Conservation (phyloP, 352 stramenopile species). For the Thalassiosira delicatula region DNA sequence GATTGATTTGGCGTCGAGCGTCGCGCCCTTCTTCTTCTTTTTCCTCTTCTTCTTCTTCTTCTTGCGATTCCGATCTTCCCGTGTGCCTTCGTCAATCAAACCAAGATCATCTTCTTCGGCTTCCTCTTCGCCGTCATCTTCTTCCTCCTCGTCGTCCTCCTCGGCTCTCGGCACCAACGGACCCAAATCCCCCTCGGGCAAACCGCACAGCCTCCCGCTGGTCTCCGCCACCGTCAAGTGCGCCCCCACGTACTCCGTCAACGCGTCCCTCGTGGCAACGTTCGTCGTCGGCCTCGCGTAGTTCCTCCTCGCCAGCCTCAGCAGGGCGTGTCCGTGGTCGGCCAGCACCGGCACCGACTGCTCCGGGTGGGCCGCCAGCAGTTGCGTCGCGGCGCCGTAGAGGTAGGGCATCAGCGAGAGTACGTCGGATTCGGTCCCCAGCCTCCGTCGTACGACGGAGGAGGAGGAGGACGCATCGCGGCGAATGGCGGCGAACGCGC, state of each 20-base stretch:
- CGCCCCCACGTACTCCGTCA: conserved; percentile 74
- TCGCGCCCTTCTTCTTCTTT: conserved; percentile 22
- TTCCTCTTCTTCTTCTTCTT: conserved; percentile 27
- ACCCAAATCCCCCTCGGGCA: conserved; percentile 75
- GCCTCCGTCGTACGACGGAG: background rate
- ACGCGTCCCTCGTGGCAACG: conserved; percentile 55
- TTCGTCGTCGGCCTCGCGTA: conserved; percentile 47
- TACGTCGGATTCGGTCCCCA: conserved; percentile 50
- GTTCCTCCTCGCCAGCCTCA: conserved; percentile 66
- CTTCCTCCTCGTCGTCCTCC: conserved; percentile 38
- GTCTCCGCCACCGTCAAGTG: conserved; percentile 77
- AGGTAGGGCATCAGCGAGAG: conserved; percentile 61
- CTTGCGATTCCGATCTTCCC: conserved; percentile 2
- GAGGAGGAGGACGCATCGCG: no score
- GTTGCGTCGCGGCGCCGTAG: conserved; percentile 61
- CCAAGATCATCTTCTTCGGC: no score
- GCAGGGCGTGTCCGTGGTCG: conserved; percentile 61
- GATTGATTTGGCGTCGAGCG: conserved; percentile 48
- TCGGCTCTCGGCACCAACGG: conserved; percentile 62
- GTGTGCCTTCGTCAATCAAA: no score
- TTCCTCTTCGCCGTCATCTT: background rate
- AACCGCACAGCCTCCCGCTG: conserved; percentile 70
- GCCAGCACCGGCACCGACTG: conserved; percentile 68
- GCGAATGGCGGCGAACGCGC: conserved; percentile 39
- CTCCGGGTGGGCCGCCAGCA: conserved; percentile 76